Conservation (phyloP, 306 rosid genomes). For the Elaeagnus macrophylla region DNA sequence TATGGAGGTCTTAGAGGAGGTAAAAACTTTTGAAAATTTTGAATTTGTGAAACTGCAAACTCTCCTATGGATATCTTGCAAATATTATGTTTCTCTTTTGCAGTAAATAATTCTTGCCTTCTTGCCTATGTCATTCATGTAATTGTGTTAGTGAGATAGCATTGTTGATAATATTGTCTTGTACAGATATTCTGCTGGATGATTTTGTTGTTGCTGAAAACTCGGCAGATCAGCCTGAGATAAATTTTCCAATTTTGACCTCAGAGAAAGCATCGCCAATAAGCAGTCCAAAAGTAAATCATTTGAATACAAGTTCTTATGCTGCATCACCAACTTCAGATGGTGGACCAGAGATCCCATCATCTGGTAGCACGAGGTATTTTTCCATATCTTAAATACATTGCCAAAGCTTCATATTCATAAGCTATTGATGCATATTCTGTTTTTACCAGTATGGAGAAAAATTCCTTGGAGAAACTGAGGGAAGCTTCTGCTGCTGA, state of each 20-base stretch:
- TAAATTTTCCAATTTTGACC: slow-evolving; percentile 35
- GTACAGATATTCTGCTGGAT: slow-evolving; percentile 68
- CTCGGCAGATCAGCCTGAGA: slow-evolving; percentile 52
- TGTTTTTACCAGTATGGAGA: slow-evolving; percentile 56
- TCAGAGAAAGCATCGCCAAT: slow-evolving; percentile 56
- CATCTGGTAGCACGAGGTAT: slow-evolving; percentile 62
- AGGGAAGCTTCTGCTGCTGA: slow-evolving; percentile 99
- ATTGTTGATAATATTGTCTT: slow-evolving; percentile 12
- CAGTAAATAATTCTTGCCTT: no score
- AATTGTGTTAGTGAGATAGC: no score
- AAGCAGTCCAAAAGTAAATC: slow-evolving; percentile 44
- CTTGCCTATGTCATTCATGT: no score
- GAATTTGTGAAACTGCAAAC: no score
- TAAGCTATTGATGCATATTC: slow-evolving; percentile 11
- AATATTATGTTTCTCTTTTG: no score
- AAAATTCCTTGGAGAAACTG: slow-evolving; percentile 83
- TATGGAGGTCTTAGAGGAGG: slow-evolving; percentile 98
- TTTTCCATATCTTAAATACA: slow-evolving; percentile 6
- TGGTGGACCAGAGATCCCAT: slow-evolving; percentile 35
- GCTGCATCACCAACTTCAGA: slow-evolving; percentile 30
- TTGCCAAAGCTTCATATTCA: slow-evolving; percentile 12
- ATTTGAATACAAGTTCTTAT: slow-evolving; percentile 35
- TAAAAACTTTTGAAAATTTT: slow-evolving; percentile 16
- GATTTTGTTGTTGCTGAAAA: slow-evolving; percentile 93
- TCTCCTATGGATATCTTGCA: no score